phyloP scores from a whole-genome alignment of 371 early-diverging fungal species.

The Mucor irregularis region DNA sequence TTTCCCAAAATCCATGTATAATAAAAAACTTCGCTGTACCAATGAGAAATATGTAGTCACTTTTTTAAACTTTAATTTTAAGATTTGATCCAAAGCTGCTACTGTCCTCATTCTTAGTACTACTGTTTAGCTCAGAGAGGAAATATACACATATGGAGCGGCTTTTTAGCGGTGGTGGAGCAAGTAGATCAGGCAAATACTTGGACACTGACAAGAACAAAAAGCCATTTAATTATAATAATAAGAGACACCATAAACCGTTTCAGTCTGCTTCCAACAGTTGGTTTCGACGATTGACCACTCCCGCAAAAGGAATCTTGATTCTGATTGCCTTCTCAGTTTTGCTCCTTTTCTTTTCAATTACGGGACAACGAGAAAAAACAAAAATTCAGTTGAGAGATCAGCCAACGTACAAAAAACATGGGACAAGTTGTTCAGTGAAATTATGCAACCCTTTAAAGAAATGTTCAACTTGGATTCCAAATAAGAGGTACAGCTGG shows the following conservation, averaged over 20 bases:
- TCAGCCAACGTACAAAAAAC: conserved; percentile 20
- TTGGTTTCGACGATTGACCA: not conserved
- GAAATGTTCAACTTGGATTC: conserved; percentile 30
- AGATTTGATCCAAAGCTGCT: no score
- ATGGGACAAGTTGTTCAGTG: conserved; percentile 17
- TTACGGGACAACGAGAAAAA: not conserved
- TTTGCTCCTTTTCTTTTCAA: not conserved
- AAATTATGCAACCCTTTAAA: conserved; percentile 26
- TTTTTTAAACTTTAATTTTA: no score
- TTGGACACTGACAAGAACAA: conserved; percentile 3
- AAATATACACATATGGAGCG: not conserved
- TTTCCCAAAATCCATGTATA: no score
- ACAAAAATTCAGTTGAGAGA: conserved; percentile 1
- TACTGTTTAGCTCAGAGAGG: no score
- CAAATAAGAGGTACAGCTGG: conserved; percentile 18
- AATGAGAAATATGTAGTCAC: no score
- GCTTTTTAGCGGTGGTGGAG: not conserved
- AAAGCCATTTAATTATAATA: conserved; percentile 6
- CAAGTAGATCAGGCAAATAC: not conserved
- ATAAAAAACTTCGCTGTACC: no score
- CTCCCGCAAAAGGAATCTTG: not conserved
- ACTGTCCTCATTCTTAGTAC: no score
- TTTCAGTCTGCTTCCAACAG: not conserved
- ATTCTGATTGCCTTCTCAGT: conserved; percentile 1
- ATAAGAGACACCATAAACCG: conserved; percentile 2